Evolutionary conservation across 2,329 filamentous ascomycete species (phyloP), one percentile per base, ranked within the genome.

Genomic region (Clonostachys rhizophaga): DNA sequence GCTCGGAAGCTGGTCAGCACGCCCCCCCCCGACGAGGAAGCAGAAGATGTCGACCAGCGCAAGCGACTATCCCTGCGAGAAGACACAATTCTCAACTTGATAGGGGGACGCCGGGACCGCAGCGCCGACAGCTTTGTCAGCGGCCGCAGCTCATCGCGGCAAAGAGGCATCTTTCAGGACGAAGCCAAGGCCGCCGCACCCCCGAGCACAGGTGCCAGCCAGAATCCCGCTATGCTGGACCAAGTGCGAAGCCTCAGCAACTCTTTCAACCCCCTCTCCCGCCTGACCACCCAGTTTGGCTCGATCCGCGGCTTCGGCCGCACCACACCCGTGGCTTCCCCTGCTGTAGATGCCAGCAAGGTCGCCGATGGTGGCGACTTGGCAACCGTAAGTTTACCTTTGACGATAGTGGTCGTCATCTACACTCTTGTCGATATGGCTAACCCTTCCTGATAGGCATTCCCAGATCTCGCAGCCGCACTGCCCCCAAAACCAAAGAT

Each of bases 1-100:
- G 94, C 92, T 14, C 80, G 91, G 42, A 92, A 91, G 62, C 79
- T 99, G 11, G 87, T 99, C 52, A 88, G 83, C 58, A 87, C 87
- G 1, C 83, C 86, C 35, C 73, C 82, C 13, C 77, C 70, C 0
- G 81, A 83, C 4, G 82, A 86, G 36, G 80, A 84, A 36, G 80
- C 82, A 48, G 66, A 70, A 10, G 67, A 71, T 33, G 47, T 54
- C 12, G 65, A 68, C 11, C 53, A 52, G 8, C 47, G 47, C 11
- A 63, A 62, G 41, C 61, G 55, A 51, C 58, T 54, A 40, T 52
- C 54, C 33, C 53, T 59, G 14, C 65, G 62, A 6, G 84, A 89
- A 41, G 85, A 88, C 52, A 85, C 79, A 54, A 70, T 92, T 45
- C 69, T 90, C 5, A 84, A 82, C 46, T 71, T 94, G 9, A 84